Conservation (phyloP, 257 asterid genomes). For the Echites panduratus region DNA sequence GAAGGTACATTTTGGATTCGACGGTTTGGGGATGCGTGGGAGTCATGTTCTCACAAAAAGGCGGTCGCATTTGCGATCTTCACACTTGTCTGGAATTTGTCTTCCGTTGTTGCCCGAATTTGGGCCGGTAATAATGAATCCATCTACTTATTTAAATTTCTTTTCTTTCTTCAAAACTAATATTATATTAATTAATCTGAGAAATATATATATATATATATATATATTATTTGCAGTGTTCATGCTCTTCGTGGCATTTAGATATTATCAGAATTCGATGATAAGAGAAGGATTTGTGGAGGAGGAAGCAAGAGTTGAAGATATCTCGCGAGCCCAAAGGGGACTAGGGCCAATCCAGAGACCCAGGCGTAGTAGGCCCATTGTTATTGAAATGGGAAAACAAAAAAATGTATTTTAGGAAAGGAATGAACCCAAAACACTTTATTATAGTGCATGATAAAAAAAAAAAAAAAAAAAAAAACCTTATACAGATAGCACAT, state of each 20-base stretch:
- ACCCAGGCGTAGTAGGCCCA: conserved; percentile 25
- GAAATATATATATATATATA: no score
- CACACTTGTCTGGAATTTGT: conserved; percentile 73
- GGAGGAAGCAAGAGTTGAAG: conserved; percentile 23
- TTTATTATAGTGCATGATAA: background rate
- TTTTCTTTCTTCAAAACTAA: no score
- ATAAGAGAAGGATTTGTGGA: conserved; percentile 33
- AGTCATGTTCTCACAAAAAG: conserved; percentile 76
- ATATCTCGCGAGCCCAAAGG: conserved; percentile 21
- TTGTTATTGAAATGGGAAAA: conserved; percentile 23
- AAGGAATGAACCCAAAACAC: no score
- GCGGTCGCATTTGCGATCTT: conserved; percentile 71
- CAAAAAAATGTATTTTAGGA: conserved; percentile 43
- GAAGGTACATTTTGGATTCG: conserved; percentile 80
- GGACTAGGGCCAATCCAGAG: conserved; percentile 18
- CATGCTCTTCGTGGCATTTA: conserved; percentile 82
- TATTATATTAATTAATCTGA: no score
- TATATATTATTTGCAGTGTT: no score
- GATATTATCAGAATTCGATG: conserved; percentile 56
- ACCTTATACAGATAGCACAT: no score
- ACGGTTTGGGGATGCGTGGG: conserved; percentile 72
- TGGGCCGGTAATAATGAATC: no score
- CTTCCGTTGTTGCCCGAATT: conserved; percentile 61
- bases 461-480: no score
- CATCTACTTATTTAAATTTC: no score